A percentile compares a stretch with the other conserved stretches of the same genome.
Evolutionary conservation across 176 grass and related monocot genomes (phyloP).

Genomic region (Saccharum officinarum): DNA sequence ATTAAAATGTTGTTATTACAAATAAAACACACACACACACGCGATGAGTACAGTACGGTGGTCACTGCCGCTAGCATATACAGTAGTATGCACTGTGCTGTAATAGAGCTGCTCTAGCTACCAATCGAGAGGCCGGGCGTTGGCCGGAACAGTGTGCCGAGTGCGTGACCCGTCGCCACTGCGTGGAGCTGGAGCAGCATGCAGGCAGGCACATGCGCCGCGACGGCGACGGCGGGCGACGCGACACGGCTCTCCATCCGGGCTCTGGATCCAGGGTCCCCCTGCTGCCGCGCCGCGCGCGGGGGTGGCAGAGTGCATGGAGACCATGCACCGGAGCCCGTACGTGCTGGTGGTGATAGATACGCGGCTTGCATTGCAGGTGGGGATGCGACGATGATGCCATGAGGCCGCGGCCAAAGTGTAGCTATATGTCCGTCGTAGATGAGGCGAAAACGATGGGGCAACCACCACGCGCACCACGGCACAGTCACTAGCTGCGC

Average conservation of each 20-base stretch:
- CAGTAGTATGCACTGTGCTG: no score
- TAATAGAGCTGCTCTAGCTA: no score
- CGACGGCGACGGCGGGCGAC: background rate
- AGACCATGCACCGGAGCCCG: background rate
- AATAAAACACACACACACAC: no score
- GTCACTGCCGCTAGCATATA: no score
- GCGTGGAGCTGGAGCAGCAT: background rate
- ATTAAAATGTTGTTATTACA: no score
- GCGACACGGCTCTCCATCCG: background rate
- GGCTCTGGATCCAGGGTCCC: no score
- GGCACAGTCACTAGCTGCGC: no score
- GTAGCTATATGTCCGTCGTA: no score
- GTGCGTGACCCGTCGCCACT: conserved; percentile 9
- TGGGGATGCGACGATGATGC: background rate
- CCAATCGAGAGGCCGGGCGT: no score
- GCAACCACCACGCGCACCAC: conserved; percentile 13
- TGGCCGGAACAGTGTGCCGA: background rate
- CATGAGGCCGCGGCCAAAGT: background rate
- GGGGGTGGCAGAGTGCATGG: background rate
- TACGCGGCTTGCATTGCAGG: background rate
- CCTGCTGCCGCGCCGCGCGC: no score
- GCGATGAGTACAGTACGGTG: no score
- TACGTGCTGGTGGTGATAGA: background rate
- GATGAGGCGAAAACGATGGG: background rate
- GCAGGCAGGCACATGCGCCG: background rate